These are phyloP conservation scores for barrel medic (Medicago truncatula) DNA, from an alignment of 306 rosid genomes.

Conservation along the genomic window DNA sequence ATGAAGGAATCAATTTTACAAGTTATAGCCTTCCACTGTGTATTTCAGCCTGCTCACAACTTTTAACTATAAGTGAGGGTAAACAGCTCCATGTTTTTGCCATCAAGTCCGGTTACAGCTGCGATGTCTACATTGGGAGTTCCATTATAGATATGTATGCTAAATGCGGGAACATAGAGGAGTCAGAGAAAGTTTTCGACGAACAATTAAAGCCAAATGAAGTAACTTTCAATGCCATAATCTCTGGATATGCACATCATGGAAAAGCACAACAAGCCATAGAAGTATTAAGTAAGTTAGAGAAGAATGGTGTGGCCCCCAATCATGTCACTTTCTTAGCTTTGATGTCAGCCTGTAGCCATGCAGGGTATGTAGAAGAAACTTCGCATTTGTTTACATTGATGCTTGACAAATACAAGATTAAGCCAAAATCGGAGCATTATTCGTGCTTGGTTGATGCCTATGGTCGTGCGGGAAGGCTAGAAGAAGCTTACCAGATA, in stretches of 20 bases:
- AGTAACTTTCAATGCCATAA: slow-evolving; percentile 58
- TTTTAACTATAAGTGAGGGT: slow-evolving; percentile 47
- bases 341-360: slow-evolving; percentile 57
- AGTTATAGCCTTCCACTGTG: slow-evolving; percentile 60
- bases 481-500: slow-evolving; percentile 60
- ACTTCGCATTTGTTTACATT: slow-evolving; percentile 42
- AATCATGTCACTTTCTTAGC: slow-evolving; percentile 54
- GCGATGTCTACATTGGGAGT: slow-evolving; percentile 57
- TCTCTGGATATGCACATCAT: slow-evolving; percentile 59
- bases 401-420: slow-evolving; percentile 49
- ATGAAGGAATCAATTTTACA: slow-evolving; percentile 52
- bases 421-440: slow-evolving; percentile 59
- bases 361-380: slow-evolving; percentile 48
- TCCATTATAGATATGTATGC: slow-evolving; percentile 62
- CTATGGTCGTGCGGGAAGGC: slow-evolving; percentile 59
- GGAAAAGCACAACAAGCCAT: slow-evolving; percentile 56
- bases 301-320: slow-evolving; percentile 47
- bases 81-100: slow-evolving; percentile 49
- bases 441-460: slow-evolving; percentile 59
- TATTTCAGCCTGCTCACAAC: slow-evolving; percentile 55
- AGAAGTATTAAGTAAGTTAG: slow-evolving; percentile 46
- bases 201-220: slow-evolving; percentile 50
- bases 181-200: slow-evolving; percentile 48
- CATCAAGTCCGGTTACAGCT: slow-evolving; percentile 52
- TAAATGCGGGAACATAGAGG: slow-evolving; percentile 56